Conservation (phyloP, 495 filamentous ascomycete species). For the Pyronema omphalodes region DNA sequence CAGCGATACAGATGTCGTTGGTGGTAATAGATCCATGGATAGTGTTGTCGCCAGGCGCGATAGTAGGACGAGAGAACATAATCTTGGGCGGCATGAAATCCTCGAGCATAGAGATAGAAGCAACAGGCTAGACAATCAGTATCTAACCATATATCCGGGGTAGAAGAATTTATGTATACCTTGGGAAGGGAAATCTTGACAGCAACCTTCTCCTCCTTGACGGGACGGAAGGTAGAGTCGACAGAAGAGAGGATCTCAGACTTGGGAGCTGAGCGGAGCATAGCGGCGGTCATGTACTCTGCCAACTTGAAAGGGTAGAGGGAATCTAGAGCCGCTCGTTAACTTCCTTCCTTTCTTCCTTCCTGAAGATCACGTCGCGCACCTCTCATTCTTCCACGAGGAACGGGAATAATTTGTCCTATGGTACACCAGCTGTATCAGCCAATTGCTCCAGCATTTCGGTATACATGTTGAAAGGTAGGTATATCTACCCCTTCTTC, state of each 20-base stretch:
- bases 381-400: constrained; percentile 36
- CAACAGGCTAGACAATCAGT: constrained; percentile 27
- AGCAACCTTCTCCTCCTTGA: constrained; percentile 11
- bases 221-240: constrained; percentile 29
- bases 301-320: constrained; percentile 35
- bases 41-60: constrained; percentile 23
- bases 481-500: constrained; percentile 33
- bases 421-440: constrained; percentile 3
- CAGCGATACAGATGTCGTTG: constrained; percentile 32
- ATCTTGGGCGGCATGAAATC: constrained; percentile 31
- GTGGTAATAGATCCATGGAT: constrained; percentile 42
- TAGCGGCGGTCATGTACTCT: constrained; percentile 30
- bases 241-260: constrained; percentile 26
- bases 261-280: neutral
- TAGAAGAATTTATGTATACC: constrained; percentile 10
- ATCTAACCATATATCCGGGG: neutral
- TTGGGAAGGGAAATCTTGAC: constrained; percentile 20
- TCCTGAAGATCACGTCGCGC: constrained; percentile 1
- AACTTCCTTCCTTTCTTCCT: neutral
- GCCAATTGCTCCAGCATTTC: neutral
- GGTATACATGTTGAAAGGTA: neutral
- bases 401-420: constrained; percentile 39
- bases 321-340: neutral
- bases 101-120: constrained; percentile 32
- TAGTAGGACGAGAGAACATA: constrained; percentile 36